Evolutionary conservation across 1,284 basidiomycete genomes (phyloP).

Genomic region (Marasmius fiardii): DNA sequence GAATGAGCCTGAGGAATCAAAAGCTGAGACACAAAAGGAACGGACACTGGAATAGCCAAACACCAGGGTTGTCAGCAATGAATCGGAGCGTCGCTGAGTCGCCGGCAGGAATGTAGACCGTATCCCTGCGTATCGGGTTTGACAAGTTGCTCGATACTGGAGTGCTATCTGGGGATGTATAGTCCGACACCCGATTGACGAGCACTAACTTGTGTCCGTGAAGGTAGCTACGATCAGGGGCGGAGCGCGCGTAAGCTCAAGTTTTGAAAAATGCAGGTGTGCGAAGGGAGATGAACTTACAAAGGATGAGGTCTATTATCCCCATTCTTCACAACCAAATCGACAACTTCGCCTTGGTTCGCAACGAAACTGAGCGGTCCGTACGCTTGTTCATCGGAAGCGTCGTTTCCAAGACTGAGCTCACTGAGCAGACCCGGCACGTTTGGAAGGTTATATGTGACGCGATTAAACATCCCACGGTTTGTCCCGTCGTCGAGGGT

Average conservation of each 20-base stretch:
- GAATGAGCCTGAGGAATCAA: background rate
- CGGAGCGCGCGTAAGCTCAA: background rate
- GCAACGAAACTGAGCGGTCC: conserved; percentile 77
- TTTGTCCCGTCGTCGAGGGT: conserved; percentile 80
- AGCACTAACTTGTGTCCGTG: conserved; percentile 84
- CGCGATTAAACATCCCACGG: conserved; percentile 66
- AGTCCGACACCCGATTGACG: conserved; percentile 68
- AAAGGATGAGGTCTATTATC: conserved; percentile 78
- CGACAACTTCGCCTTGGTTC: conserved; percentile 71
- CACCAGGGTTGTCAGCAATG: conserved; percentile 79
- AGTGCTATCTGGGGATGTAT: conserved; percentile 81
- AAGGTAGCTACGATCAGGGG: conserved; percentile 52
- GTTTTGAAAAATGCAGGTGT: too few relatives aligned
- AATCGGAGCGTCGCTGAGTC: conserved; percentile 65
- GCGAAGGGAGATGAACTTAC: conserved; percentile 40
- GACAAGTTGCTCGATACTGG: conserved; percentile 68
- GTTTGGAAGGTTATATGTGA: conserved; percentile 65
- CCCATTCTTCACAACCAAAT: conserved; percentile 80
- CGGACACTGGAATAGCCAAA: conserved; percentile 80
- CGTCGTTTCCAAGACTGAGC: conserved; percentile 68
- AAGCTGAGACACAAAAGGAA: conserved; percentile 3
- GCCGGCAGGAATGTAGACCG: conserved; percentile 59
- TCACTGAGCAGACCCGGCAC: conserved; percentile 75
- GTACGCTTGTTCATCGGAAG: conserved; percentile 63
- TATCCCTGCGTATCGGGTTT: conserved; percentile 90